These are phyloP conservation scores for Mariannaea elegans DNA, from an alignment of 2,329 filamentous ascomycete genomes.

Conservation along the genomic window DNA sequence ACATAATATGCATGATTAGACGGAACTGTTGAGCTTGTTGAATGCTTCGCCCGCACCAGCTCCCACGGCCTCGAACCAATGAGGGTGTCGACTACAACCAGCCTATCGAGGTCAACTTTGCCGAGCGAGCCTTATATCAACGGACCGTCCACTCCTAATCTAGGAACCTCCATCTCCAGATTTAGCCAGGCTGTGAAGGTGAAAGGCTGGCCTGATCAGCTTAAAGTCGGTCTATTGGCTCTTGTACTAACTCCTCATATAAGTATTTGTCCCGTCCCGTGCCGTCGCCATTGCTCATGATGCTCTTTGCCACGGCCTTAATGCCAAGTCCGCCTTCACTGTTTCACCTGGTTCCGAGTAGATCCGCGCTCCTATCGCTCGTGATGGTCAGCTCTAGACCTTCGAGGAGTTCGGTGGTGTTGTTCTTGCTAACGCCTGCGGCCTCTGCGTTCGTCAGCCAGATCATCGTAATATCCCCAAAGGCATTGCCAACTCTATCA, in stretches of 20 bases:
- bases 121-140: conserved; percentile 94
- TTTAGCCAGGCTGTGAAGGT: conserved; percentile 87
- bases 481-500: conserved; percentile 93
- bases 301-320: conserved; percentile 86
- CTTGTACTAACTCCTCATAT: conserved; percentile 98
- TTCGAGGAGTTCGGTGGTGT: conserved; percentile 88
- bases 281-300: conserved; percentile 93
- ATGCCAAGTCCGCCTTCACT: conserved; percentile 91
- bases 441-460: conserved; percentile 95
- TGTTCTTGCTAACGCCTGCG: conserved; percentile 94
- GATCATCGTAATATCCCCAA: conserved; percentile 93
- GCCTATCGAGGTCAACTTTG: conserved; percentile 89
- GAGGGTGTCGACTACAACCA: conserved; percentile 92
- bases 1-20: no score
- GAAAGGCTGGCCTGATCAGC: conserved; percentile 88
- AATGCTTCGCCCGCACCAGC: conserved; percentile 84
- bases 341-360: conserved; percentile 97
- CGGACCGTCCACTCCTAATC: conserved; percentile 94
- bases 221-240: conserved; percentile 96
- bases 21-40: no score
- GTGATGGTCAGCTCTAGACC: conserved; percentile 85
- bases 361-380: conserved; percentile 91
- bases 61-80: conserved; percentile 86
- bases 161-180: conserved; percentile 89
- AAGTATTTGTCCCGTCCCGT: conserved; percentile 98